Base-by-base conservation (phyloP, 176 grass and related monocot genomes). In the Carex kokanica region DNA sequence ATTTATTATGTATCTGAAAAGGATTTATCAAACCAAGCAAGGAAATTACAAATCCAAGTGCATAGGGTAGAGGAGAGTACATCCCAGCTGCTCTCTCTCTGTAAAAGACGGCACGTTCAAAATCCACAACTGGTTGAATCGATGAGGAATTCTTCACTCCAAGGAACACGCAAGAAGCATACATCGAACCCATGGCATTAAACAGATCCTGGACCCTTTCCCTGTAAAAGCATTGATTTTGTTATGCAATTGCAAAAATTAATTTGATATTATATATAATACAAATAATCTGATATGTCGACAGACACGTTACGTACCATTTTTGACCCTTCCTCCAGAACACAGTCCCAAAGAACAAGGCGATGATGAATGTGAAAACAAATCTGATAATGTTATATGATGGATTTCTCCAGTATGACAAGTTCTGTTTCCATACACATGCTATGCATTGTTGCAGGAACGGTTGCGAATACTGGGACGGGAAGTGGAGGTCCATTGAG, bases 331-430 rank as follows among this genome's bases (percentile, higher is more conserved):
- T 73, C 40, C 81, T 89, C 94, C 94, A 97, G 81, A 97, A 97
- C 81, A 97, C 93, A 38, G 91, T 91, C 36, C 94, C 94, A 84
- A 97, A 97, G 60, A 94, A 43, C 79, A 97, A 81, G 2, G 91
- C 94, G 15, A 91, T 91, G 10, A 88, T 6, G 40, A 78, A 87
- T n/a, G 94, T 93, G 64, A 91, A 97, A 83, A 97, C 88, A 83
- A 91, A 90, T 45, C 92, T 91, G 72, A 97, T 90, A 41, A 86
- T 90, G 31, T 89, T 97, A 66, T 97, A 93, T 64, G 94, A 91
- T 81, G 94, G 94, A 81, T 97, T 97, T 90, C 94, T 91, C 94
- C 94, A 97, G 55, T 94, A 97, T 68, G 94, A 97, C 66, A 91
- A 70, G 16, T 87, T 87, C 84, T 93, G 91, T 68, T 97, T 97